phyloP scores from a whole-genome alignment of 805 yeast species.

The Wickerhamomyces hampshirensis region DNA sequence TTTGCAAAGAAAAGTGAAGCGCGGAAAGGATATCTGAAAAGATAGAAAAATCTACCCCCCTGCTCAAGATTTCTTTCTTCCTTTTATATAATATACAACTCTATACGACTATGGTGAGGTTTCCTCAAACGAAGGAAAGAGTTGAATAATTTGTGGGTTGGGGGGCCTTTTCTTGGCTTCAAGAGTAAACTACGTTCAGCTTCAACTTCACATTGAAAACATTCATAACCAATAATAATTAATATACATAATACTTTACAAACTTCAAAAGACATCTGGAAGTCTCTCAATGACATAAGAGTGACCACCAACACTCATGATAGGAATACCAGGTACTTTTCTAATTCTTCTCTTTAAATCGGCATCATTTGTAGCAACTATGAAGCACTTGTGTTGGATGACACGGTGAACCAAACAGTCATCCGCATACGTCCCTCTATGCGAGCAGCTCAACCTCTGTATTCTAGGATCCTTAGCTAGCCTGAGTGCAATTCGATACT shows the following conservation, averaged over 20 bases:
- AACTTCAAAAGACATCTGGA: conserved; percentile 75
- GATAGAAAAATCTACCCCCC: too few relatives aligned
- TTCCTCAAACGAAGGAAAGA: too few relatives aligned
- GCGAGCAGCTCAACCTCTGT: conserved; percentile 80
- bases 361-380: conserved; percentile 97
- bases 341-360: conserved; percentile 90
- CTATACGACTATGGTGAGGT: too few relatives aligned
- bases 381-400: conserved; percentile 92
- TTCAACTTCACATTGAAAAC: too few relatives aligned
- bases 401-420: conserved; percentile 93
- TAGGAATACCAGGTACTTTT: conserved; percentile 95
- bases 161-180: too few relatives aligned
- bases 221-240: background rate
- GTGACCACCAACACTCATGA: conserved; percentile 94
- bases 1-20: too few relatives aligned
- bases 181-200: too few relatives aligned
- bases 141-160: too few relatives aligned
- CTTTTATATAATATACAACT: too few relatives aligned
- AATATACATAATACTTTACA: background rate
- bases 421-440: conserved; percentile 97
- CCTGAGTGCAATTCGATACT: conserved; percentile 86
- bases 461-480: conserved; percentile 94
- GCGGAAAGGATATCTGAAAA: too few relatives aligned
- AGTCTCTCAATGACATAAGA: conserved; percentile 89
- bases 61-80: too few relatives aligned